Conservation (phyloP, 2,329 filamentous ascomycete genomes). For the Pseudocercospora fuligena region DNA sequence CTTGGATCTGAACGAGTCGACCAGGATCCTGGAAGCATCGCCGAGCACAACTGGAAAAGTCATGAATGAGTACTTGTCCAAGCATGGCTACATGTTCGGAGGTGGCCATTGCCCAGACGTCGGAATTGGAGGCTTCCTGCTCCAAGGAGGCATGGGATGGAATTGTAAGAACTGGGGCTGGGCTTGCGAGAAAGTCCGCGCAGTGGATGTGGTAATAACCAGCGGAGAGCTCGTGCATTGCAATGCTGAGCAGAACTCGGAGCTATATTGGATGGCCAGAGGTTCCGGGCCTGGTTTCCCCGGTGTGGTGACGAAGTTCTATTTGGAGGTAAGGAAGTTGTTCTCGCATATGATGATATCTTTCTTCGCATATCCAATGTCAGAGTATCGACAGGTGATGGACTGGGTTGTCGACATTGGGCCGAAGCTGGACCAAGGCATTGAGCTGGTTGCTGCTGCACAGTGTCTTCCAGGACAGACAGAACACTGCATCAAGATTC, state of each 20-base stretch:
- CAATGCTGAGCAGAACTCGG: conserved; percentile 46
- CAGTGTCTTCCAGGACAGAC: conserved; percentile 6
- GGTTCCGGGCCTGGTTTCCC: conserved; percentile 58
- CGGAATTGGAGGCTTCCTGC: conserved; percentile 60
- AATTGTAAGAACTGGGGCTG: conserved; percentile 64
- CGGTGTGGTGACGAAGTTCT: conserved; percentile 57
- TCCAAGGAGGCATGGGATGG: conserved; percentile 65
- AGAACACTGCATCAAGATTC: neutral
- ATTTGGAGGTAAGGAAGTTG: conserved; percentile 48
- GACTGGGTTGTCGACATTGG: conserved; percentile 51
- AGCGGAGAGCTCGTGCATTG: conserved; percentile 47
- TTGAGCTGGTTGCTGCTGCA: conserved; percentile 46
- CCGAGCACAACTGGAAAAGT: conserved; percentile 55
- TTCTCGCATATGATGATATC: conserved; percentile 40
- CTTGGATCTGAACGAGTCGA: conserved; percentile 48
- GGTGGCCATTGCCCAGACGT: conserved; percentile 63
- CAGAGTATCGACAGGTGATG: conserved; percentile 52
- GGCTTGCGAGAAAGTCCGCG: conserved; percentile 56
- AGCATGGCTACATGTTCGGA: conserved; percentile 54
- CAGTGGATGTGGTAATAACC: conserved; percentile 56
- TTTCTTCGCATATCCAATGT: conserved; percentile 55
- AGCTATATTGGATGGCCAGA: conserved; percentile 57
- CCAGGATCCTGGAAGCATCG: conserved; percentile 48
- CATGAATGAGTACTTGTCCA: conserved; percentile 48
- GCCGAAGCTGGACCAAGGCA: conserved; percentile 44